phyloP scores from a whole-genome alignment of 305 asterid genomes.

The Stenogyne calaminthoides region DNA sequence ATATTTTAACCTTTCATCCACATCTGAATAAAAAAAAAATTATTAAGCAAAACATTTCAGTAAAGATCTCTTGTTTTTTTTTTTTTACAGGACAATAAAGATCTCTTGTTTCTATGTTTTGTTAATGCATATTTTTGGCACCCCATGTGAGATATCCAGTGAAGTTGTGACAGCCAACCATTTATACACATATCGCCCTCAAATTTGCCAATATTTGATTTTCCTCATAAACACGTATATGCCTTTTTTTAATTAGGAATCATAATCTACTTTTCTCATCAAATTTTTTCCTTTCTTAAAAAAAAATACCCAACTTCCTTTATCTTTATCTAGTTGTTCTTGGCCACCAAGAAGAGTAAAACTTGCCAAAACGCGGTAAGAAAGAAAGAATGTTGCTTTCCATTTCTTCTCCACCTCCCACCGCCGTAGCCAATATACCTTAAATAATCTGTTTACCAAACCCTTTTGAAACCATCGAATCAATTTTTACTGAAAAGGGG shows the following conservation, averaged over 20 bases:
- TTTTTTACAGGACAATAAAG: no score
- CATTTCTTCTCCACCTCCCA: conserved; percentile 23
- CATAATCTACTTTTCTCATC: neutral
- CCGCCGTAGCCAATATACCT: conserved; percentile 28
- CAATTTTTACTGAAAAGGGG: neutral
- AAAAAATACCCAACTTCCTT: conserved; percentile 21
- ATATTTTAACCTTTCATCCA: no score
- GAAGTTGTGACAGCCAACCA: conserved; percentile 36
- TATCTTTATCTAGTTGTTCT: conserved; percentile 16
- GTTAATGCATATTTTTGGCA: conserved; percentile 28
- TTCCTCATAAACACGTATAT: conserved; percentile 9
- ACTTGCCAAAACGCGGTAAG: conserved; percentile 10
- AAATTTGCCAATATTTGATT: conserved; percentile 22
- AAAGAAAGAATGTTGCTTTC: conserved; percentile 9
- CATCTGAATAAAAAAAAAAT: no score
- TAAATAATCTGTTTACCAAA: neutral
- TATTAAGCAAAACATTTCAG: no score
- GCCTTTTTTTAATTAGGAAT: neutral
- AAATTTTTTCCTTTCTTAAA: neutral
- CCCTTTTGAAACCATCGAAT: neutral
- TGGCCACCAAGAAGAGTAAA: neutral
- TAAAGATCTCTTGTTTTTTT: no score
- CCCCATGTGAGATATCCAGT: conserved; percentile 44
- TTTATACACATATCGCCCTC: conserved; percentile 25
- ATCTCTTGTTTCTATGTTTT: neutral